Conservation (phyloP, 768 basidiomycete species). For the Leccinum obscurum region DNA sequence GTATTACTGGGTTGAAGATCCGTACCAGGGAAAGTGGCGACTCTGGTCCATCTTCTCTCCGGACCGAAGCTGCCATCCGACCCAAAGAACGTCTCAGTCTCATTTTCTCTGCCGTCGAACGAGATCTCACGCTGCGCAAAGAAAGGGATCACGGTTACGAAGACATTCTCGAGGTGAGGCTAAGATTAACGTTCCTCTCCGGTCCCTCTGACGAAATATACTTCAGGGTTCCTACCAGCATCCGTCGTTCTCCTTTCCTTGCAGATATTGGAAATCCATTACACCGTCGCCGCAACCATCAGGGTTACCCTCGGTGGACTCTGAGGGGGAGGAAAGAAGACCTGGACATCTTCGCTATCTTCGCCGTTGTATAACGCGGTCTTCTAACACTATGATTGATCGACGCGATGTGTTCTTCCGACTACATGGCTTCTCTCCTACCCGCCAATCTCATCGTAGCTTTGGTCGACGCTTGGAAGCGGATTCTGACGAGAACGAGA, state of each 20-base stretch:
- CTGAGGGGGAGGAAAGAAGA: conserved; percentile 23
- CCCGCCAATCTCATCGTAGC: conserved; percentile 8
- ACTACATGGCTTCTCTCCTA: conserved; percentile 23
- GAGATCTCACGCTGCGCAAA: conserved; percentile 64
- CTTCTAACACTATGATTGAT: conserved; percentile 77
- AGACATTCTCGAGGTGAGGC: conserved; percentile 76
- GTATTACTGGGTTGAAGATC: conserved; percentile 53
- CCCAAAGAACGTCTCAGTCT: conserved; percentile 65
- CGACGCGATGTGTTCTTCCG: conserved; percentile 47
- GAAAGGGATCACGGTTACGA: conserved; percentile 84
- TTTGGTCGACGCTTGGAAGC: conserved; percentile 31
- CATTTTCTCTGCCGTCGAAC: conserved; percentile 55
- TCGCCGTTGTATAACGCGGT: conserved; percentile 79
- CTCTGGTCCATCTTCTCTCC: conserved; percentile 37
- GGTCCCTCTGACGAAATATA: conserved; percentile 7
- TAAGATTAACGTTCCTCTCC: background rate
- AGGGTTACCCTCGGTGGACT: conserved; percentile 30
- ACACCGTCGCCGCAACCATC: conserved; percentile 39
- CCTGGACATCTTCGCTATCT: conserved; percentile 36
- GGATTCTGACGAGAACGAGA: conserved; percentile 26
- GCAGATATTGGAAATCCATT: conserved; percentile 67
- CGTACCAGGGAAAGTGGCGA: conserved; percentile 48
- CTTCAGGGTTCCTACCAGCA: conserved; percentile 71
- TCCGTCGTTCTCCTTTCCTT: conserved; percentile 53
- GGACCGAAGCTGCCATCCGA: conserved; percentile 50